Conservation (phyloP, 495 filamentous ascomycete genomes). For the Aspergillus olivimuriae region DNA sequence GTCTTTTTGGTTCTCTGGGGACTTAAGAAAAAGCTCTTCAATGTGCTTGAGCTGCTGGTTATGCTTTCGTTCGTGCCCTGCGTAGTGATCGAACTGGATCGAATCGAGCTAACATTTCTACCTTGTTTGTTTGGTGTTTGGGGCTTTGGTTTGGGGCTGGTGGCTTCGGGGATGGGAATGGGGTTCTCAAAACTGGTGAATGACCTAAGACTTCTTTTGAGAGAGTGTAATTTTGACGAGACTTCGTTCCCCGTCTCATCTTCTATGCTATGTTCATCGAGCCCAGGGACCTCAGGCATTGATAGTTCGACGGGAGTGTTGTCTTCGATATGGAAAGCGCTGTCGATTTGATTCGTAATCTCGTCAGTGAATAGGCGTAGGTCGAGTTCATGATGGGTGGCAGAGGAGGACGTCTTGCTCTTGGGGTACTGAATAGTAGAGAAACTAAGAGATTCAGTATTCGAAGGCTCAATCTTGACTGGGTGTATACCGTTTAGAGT, state of each 20-base stretch:
- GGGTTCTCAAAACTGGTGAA: conserved; percentile 9
- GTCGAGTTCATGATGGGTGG: neutral
- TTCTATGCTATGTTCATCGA: no score
- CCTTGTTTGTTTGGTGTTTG: neutral
- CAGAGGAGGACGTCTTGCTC: neutral
- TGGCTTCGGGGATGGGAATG: neutral
- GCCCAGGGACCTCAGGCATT: neutral
- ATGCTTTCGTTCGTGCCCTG: neutral
- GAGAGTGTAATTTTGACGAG: neutral
- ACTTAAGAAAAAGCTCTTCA: neutral
- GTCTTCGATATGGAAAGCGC: conserved; percentile 7
- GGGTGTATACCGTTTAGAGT: no score
- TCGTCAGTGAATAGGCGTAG: neutral
- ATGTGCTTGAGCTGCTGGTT: neutral
- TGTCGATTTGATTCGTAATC: conserved; percentile 6
- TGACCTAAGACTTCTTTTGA: conserved; percentile 7
- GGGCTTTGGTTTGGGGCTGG: neutral
- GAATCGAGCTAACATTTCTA: neutral
- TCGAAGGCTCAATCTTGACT: no score
- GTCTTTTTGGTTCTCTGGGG: conserved; percentile 1
- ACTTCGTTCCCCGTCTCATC: neutral
- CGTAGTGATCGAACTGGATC: conserved; percentile 5
- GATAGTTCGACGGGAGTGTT: neutral
- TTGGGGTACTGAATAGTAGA: neutral
- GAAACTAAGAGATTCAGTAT: neutral